These are phyloP conservation scores for Penicillium sp. DNA, from an alignment of 2,329 filamentous ascomycete genomes.

Conservation along the genomic window DNA sequence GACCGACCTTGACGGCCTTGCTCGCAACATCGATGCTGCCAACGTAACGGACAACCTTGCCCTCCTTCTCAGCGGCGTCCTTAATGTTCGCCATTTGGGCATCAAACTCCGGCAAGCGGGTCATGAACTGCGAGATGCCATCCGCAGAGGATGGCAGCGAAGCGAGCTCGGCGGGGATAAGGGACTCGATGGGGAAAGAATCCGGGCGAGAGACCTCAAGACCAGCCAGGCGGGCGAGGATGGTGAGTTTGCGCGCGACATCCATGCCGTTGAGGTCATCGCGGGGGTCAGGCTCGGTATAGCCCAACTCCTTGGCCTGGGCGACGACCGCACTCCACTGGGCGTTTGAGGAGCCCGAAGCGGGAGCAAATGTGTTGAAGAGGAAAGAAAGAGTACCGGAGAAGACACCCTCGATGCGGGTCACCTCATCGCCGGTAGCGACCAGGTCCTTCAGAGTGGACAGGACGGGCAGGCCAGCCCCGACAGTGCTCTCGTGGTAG, in stretches of 20 bases:
- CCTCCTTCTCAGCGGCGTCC: conserved; percentile 72
- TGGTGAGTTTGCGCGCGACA: conserved; percentile 96
- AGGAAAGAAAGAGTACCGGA: conserved; percentile 97
- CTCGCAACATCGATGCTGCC: conserved; percentile 82
- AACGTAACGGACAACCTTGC: conserved; percentile 91
- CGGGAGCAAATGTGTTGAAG: conserved; percentile 94
- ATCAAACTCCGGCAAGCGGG: conserved; percentile 77
- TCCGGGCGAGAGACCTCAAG: conserved; percentile 78
- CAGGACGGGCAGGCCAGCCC: conserved; percentile 88
- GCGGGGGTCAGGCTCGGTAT: conserved; percentile 83
- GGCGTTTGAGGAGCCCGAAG: conserved; percentile 59
- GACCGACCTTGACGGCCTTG: conserved; percentile 82
- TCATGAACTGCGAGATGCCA: conserved; percentile 78
- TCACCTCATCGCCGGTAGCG: conserved; percentile 87
- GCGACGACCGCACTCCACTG: conserved; percentile 88
- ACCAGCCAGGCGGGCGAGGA: conserved; percentile 81
- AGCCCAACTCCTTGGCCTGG: conserved; percentile 88
- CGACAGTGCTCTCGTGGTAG: conserved; percentile 93
- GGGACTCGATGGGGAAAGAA: conserved; percentile 85
- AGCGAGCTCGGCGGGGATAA: conserved; percentile 86
- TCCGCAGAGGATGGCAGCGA: conserved; percentile 56
- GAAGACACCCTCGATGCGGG: conserved; percentile 94
- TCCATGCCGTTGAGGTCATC: conserved; percentile 86
- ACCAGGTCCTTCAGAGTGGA: conserved; percentile 90
- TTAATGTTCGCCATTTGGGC: conserved; percentile 86